Base-by-base conservation (phyloP, 192 early-diverging fungal genomes). In the Podila verticillata region DNA sequence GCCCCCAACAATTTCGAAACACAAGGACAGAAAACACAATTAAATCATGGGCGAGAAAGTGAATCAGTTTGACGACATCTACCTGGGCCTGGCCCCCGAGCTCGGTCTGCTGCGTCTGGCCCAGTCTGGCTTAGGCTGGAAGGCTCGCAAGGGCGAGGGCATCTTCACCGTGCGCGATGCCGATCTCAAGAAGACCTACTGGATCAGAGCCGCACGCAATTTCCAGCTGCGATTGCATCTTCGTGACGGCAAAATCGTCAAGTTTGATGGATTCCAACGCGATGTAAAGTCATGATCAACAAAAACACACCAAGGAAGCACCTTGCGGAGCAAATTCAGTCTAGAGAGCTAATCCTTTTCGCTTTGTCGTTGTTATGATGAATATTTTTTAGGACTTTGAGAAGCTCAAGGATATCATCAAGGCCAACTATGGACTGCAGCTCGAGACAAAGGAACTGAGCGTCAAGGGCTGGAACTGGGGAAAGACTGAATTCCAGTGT, bases 381-480 rank as follows among this genome's bases (percentile, higher is more conserved):
- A 12, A 13, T n/a, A n/a, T 39, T 29, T 49, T 39, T 4, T 88
- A 99, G 91, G 89, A 94, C 66, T 95, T 89, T 69, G 96, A 97
- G n/a, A 81, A 85, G n/a, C 74, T 99, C 44, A 88, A 87, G 29
- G 89, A 94, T 26, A 80, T 89, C 4, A 68, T 95, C 47, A 93
- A 90, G 68, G 66, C 81, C 8, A 86, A 91, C 66, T 97, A 97
- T 83, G 85, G 90, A 51, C 78, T 95, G 54, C 84, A 82, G 0
- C 77, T 99, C 22, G 96, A 98, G 68, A 74, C 83, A 29, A 93
- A 91, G 72, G 96, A 99, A 68, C 79, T 95, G 57, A 95, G 95
- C 69, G 81, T 97, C 12, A 92, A 92, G 68, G 97, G 97, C 32
- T 97, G 95, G 93, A 98, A 99, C 87, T 99, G 98, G 98, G 98